Conservation (phyloP, 192 early-diverging fungal species). For the Podila epigama region DNA sequence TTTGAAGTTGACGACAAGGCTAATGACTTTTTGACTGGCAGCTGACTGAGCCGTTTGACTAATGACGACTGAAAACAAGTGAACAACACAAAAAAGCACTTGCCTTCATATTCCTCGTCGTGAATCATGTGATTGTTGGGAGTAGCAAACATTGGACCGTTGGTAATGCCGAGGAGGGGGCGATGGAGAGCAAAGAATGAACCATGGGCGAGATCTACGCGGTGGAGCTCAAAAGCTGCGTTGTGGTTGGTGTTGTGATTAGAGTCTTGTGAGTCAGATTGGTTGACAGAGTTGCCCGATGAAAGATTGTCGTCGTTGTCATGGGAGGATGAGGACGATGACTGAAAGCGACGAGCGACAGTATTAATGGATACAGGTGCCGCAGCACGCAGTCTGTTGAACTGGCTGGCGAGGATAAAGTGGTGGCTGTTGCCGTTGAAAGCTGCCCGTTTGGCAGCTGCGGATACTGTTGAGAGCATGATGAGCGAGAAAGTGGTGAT, state of each 20-base stretch:
- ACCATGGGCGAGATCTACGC: constrained; percentile 43
- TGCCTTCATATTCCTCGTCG: constrained; percentile 43
- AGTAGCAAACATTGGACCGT: constrained; percentile 44
- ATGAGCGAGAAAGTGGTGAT: neutral
- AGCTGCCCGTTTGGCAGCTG: constrained; percentile 10
- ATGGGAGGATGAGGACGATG: constrained; percentile 36
- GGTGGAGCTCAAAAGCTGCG: constrained; percentile 33
- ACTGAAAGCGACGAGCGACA: constrained; percentile 6
- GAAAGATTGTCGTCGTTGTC: constrained; percentile 34
- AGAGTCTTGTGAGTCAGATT: constrained; percentile 15
- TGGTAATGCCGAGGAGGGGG: constrained; percentile 39
- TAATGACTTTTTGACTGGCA: too few relatives aligned
- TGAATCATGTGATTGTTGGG: constrained; percentile 8
- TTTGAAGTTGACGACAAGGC: too few relatives aligned
- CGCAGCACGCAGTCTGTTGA: too few relatives aligned
- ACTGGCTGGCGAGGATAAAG: neutral
- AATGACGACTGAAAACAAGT: too few relatives aligned
- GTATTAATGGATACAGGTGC: neutral
- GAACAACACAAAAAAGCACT: neutral
- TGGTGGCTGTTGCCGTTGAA: neutral
- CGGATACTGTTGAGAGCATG: constrained; percentile 26
- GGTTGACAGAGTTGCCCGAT: too few relatives aligned
- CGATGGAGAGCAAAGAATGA: constrained; percentile 50
- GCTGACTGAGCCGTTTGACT: too few relatives aligned
- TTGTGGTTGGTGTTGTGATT: constrained; percentile 6